These are phyloP conservation scores for Eremothecium sinecaudum DNA, from an alignment of 1,139 yeast genomes.

Conservation along the genomic window DNA sequence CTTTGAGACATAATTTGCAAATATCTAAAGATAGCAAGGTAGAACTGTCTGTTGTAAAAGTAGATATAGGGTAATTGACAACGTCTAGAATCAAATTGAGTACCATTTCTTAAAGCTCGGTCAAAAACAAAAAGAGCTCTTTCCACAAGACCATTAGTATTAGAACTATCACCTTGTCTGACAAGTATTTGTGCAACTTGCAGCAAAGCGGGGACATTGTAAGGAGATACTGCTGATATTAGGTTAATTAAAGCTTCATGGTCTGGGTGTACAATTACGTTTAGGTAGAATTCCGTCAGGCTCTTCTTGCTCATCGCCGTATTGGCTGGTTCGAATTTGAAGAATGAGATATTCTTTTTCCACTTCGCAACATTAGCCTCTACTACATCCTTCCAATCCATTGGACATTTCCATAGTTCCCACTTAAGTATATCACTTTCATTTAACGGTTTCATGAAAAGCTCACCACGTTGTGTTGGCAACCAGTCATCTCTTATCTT, in stretches of 20 bases:
- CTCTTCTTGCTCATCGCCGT: slow-evolving; percentile 34
- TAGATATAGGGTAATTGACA: slow-evolving; percentile 68
- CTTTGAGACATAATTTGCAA: slow-evolving; percentile 64
- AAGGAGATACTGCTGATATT: slow-evolving; percentile 50
- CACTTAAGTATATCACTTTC: slow-evolving; percentile 37
- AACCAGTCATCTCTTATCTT: slow-evolving; percentile 76
- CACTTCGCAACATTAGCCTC: slow-evolving; percentile 39
- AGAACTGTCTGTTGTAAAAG: slow-evolving; percentile 69
- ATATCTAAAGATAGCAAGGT: slow-evolving; percentile 63
- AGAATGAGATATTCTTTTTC: slow-evolving; percentile 41
- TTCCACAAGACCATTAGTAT: slow-evolving; percentile 65
- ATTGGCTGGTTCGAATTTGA: slow-evolving; percentile 38
- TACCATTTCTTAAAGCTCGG: slow-evolving; percentile 43
- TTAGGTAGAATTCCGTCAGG: slow-evolving; percentile 54
- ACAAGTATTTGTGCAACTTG: slow-evolving; percentile 70
- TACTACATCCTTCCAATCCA: slow-evolving; percentile 42
- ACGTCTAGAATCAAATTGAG: slow-evolving; percentile 48
- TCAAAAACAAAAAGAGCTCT: slow-evolving; percentile 74
- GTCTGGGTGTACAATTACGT: slow-evolving; percentile 62
- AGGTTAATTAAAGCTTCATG: slow-evolving; percentile 55
- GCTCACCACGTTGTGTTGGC: slow-evolving; percentile 57
- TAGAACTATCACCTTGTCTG: slow-evolving; percentile 62
- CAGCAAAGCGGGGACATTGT: slow-evolving; percentile 67
- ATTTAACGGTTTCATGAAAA: slow-evolving; percentile 50
- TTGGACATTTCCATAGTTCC: slow-evolving; percentile 32